phyloP scores from a whole-genome alignment of 2,329 filamentous ascomycete genomes.

The Colletotrichum noveboracense region DNA sequence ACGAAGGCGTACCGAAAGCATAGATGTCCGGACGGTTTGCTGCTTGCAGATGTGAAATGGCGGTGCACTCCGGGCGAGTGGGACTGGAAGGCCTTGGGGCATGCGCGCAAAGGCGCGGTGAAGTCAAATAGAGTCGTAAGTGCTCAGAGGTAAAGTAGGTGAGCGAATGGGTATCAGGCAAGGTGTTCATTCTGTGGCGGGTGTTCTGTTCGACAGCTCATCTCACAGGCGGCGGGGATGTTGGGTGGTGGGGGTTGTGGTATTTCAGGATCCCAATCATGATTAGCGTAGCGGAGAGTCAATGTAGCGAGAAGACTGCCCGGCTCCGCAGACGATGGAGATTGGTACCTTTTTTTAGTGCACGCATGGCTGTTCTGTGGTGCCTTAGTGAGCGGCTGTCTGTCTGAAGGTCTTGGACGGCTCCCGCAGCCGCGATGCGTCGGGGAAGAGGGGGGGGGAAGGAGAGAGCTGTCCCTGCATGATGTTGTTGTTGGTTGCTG shows the following conservation, averaged over 20 bases:
- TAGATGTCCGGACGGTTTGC: not conserved
- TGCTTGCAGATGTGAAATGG: not conserved
- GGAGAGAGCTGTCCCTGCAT: not conserved
- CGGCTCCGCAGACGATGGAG: conserved; percentile 12
- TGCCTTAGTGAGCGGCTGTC: not conserved
- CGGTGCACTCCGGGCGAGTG: not conserved
- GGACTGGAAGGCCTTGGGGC: not conserved
- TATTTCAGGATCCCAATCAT: conserved; percentile 16
- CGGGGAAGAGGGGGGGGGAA: not conserved
- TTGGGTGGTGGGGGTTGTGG: conserved; percentile 4
- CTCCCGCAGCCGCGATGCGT: not conserved
- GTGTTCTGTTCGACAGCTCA: conserved; percentile 3
- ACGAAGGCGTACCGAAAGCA: not conserved
- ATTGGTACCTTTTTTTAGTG: conserved; percentile 12
- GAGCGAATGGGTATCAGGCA: not conserved
- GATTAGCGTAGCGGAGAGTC: conserved; percentile 4
- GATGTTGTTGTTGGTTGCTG: not conserved
- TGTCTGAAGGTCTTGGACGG: not conserved
- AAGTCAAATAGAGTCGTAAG: not conserved
- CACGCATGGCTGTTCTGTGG: not conserved
- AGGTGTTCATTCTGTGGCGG: not conserved
- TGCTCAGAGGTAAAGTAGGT: not conserved
- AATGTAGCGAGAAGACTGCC: not conserved
- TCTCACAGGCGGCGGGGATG: conserved; percentile 13
- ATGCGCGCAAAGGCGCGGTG: not conserved